Evolutionary conservation across 192 early-diverging fungal species (phyloP).

Genomic region (Coemansia sp.): DNA sequence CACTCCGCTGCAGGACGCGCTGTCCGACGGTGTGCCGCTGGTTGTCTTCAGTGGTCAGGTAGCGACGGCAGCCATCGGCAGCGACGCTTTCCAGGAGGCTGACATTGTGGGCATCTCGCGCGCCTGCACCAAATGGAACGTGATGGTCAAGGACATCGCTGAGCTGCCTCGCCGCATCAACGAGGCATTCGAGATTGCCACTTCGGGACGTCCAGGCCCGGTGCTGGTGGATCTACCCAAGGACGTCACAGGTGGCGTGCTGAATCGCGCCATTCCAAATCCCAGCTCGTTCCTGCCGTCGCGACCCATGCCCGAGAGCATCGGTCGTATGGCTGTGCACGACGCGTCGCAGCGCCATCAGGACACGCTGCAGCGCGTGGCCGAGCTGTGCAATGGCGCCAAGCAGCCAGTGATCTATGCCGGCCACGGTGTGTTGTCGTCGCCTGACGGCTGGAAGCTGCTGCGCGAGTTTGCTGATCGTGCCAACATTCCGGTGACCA

Average conservation of each 20-base stretch:
- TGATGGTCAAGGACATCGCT: conserved; percentile 94
- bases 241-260: conserved; percentile 89
- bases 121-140: conserved; percentile 99
- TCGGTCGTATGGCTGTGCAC: conserved; percentile 54
- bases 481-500: conserved; percentile 95
- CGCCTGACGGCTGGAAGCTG: conserved; percentile 77
- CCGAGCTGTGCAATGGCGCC: conserved; percentile 82
- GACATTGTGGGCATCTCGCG: conserved; percentile 95
- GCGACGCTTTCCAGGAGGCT: conserved; percentile 98
- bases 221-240: conserved; percentile 98
- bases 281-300: conserved; percentile 68
- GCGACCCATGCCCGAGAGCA: conserved; percentile 61
- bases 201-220: conserved; percentile 91
- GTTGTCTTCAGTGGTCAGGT: conserved; percentile 97
- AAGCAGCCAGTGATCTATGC: conserved; percentile 94
- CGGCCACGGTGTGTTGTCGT: conserved; percentile 85
- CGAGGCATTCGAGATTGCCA: conserved; percentile 97
- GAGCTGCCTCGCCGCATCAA: conserved; percentile 97
- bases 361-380: conserved; percentile 66
- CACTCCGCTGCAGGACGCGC: conserved; percentile 96
- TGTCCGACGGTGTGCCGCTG: conserved; percentile 92
- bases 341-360: conserved; percentile 54
- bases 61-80: conserved; percentile 83
- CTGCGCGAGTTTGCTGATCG: conserved; percentile 81
- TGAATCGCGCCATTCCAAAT: conserved; percentile 80